Evolutionary conservation across 2,329 filamentous ascomycete genomes (phyloP).

Genomic region (Domatiomyces catenatus): DNA sequence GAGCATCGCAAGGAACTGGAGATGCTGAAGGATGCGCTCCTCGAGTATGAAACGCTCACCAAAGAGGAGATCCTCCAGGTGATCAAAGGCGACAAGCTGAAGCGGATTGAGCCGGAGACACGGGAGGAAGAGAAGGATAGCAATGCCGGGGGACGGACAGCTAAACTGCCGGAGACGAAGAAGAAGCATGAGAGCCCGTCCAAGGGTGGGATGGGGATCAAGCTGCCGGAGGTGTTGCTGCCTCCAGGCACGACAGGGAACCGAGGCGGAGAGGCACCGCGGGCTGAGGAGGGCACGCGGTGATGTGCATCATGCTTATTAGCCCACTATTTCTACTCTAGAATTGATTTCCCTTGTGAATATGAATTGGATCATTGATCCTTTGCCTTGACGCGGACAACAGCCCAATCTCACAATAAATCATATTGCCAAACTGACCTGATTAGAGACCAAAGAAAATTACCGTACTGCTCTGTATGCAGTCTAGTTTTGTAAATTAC

Average conservation of each 20-base stretch:
- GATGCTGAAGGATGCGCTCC: constrained; percentile 68
- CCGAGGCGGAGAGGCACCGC: background rate
- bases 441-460: too few relatives aligned
- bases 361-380: too few relatives aligned
- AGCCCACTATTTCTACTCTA: background rate
- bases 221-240: constrained; percentile 16
- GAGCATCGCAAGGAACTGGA: constrained; percentile 74
- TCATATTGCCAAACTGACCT: too few relatives aligned
- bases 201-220: constrained; percentile 15
- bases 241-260: constrained; percentile 9
- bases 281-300: background rate
- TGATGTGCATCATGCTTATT: background rate
- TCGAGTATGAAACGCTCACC: constrained; percentile 87
- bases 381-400: too few relatives aligned
- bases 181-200: constrained; percentile 11
- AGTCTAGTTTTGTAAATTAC: too few relatives aligned
- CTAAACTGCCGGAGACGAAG: constrained; percentile 14
- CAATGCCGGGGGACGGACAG: constrained; percentile 16
- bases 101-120: constrained; percentile 48
- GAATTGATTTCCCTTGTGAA: too few relatives aligned
- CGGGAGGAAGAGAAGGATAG: constrained; percentile 31
- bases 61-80: constrained; percentile 83
- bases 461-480: too few relatives aligned
- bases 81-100: constrained; percentile 68
- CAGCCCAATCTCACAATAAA: too few relatives aligned